Base-by-base conservation (phyloP, 2,329 filamentous ascomycete species). In the Sarocladium strictum region DNA sequence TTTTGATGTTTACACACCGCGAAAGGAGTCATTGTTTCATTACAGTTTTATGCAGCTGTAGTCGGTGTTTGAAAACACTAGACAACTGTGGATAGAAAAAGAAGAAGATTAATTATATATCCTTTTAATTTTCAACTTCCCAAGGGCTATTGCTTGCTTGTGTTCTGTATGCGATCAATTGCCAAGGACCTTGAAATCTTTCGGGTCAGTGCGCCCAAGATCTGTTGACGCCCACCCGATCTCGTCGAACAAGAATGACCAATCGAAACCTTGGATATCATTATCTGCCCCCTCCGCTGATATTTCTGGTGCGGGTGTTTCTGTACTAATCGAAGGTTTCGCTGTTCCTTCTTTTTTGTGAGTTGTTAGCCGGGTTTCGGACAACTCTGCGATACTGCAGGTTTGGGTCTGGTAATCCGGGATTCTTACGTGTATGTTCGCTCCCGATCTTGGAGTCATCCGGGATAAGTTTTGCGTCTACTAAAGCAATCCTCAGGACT, bases 181-280 rank as follows among this genome's bases (percentile, higher is more conserved):
- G n/a, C n/a, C n/a, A n/a, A n/a, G n/a, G n/a, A 21, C 50, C 38
- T 41, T 45, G 38, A 23, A 52, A 6, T 7, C 6, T 19, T n/a
- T 19, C 5, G 17, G 3, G 24, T 40, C 27, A 29, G 21, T 41
- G 14, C 17, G 14, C 35, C 59, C 59, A 65, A 26, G 64, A 59
- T 15, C 66, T 58, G 12, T 65, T 65, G 21, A 69, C 56, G 17
- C 71, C 75, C 74, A 77, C 56, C 75, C 74, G 60, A 78, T 77
- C 45, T 78, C 76, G 55, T 76, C 73, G 68, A 78, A 72, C 29
- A 78, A 72, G 54, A 75, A 71, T 56, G 73, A 70, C 76, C 76
- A 78, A 62, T 79, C 76, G 38, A 78, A 69, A 43, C 75, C 70
- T 52, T 75, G 72, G 27, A 76, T 66, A 2, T 65, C 32, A 27